phyloP scores from a whole-genome alignment of 345 rosid species.

The Tarenaya hassleriana region DNA sequence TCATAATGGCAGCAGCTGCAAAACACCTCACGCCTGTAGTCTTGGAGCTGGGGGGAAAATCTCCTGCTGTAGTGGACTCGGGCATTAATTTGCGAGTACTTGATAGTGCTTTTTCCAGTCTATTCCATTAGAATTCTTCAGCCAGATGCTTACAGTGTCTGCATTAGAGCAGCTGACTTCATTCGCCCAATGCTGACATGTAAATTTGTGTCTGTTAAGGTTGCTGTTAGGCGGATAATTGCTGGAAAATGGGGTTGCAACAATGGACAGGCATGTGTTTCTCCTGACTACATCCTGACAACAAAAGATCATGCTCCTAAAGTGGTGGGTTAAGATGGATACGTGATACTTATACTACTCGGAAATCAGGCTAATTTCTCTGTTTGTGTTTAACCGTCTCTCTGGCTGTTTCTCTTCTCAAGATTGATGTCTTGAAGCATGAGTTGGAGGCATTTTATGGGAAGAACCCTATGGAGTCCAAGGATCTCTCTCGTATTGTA shows the following conservation, averaged over 20 bases:
- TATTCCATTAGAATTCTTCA: neutral
- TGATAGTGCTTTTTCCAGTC: conserved; percentile 4
- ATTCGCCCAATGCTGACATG: neutral
- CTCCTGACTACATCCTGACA: conserved; percentile 80
- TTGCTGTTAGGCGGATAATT: conserved; percentile 71
- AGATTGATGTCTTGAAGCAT: conserved; percentile 64
- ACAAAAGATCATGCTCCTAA: conserved; percentile 62
- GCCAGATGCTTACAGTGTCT: neutral
- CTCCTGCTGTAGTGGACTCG: conserved; percentile 78
- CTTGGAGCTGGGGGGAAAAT: conserved; percentile 95
- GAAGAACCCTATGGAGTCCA: conserved; percentile 39
- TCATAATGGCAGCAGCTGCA: conserved; percentile 93
- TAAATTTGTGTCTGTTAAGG: conserved; percentile 37
- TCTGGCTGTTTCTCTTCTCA: conserved; percentile 21
- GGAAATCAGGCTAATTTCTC: neutral
- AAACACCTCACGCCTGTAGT: conserved; percentile 91
- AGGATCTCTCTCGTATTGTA: conserved; percentile 40
- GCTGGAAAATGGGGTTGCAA: conserved; percentile 88
- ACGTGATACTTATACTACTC: conserved; percentile 13
- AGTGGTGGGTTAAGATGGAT: conserved; percentile 44
- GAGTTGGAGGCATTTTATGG: conserved; percentile 41
- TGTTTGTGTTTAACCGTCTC: conserved; percentile 14
- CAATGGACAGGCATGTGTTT: conserved; percentile 87
- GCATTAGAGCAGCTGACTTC: neutral
- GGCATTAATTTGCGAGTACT: conserved; percentile 57